Conservation (phyloP, 2,329 filamentous ascomycete genomes). For the Apiospora marii region DNA sequence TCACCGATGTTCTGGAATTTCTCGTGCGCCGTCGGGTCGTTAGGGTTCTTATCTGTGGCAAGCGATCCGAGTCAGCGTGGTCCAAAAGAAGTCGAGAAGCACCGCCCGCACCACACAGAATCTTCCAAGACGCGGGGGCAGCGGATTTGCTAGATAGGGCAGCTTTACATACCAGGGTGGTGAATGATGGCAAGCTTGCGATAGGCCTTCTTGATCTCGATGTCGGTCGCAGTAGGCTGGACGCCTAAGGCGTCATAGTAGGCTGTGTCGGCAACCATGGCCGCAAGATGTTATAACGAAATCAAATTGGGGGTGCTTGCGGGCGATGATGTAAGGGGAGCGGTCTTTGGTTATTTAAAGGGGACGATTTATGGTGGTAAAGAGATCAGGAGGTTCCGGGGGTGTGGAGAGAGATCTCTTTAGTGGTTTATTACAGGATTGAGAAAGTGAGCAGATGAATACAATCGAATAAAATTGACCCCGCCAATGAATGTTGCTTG, state of each 20-base stretch:
- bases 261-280: slow-evolving; percentile 86
- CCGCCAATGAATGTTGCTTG: slow-evolving; percentile 13
- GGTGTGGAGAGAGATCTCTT: slow-evolving; percentile 17
- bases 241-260: slow-evolving; percentile 92
- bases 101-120: not conserved
- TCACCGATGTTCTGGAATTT: slow-evolving; percentile 90
- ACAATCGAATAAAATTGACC: slow-evolving; percentile 19
- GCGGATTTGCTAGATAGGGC: slow-evolving; percentile 19
- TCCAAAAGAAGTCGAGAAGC: not conserved
- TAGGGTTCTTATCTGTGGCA: slow-evolving; percentile 88
- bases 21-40: slow-evolving; percentile 90
- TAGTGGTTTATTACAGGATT: slow-evolving; percentile 11
- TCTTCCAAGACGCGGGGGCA: not conserved
- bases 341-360: not conserved
- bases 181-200: slow-evolving; percentile 93
- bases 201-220: slow-evolving; percentile 98
- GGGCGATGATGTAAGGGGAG: slow-evolving; percentile 9
- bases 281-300: slow-evolving; percentile 35
- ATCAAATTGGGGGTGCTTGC: not conserved
- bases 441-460: slow-evolving; percentile 11
- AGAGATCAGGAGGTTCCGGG: slow-evolving; percentile 15
- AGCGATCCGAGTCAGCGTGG: slow-evolving; percentile 28
- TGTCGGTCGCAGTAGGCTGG: slow-evolving; percentile 81
- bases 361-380: not conserved
- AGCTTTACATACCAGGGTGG: slow-evolving; percentile 72